Conservation (phyloP, 2,329 filamentous ascomycete species). For the Colletotrichum orchidophilum region DNA sequence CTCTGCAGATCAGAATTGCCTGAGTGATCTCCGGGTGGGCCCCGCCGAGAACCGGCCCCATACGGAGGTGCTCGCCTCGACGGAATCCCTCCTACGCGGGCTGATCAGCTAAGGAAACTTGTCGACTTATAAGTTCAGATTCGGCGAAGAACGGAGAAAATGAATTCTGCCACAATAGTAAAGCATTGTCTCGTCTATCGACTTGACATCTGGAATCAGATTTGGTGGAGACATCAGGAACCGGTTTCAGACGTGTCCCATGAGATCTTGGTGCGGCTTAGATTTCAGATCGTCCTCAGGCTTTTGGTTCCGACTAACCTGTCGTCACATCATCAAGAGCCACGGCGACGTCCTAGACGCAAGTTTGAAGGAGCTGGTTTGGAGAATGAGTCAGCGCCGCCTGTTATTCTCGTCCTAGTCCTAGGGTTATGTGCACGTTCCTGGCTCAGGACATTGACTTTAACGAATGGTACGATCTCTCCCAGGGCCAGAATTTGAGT, state of each 20-base stretch:
- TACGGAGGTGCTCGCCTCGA: neutral
- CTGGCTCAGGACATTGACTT: neutral
- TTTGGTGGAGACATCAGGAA: slow-evolving; percentile 14
- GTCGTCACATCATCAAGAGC: neutral
- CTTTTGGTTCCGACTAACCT: neutral
- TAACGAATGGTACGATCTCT: neutral
- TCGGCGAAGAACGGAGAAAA: neutral
- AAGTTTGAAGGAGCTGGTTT: neutral
- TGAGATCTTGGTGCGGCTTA: neutral
- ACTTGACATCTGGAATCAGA: neutral
- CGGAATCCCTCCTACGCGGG: neutral
- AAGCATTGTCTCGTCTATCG: neutral
- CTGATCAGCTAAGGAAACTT: no score
- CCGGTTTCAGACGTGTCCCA: slow-evolving; percentile 21
- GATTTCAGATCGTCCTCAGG: neutral
- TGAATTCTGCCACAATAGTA: neutral
- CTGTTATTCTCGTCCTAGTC: neutral
- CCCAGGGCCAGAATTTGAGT: neutral
- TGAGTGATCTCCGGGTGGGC: slow-evolving; percentile 9
- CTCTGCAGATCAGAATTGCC: slow-evolving; percentile 18
- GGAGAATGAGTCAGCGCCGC: neutral
- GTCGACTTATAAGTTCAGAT: neutral
- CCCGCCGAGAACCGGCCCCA: slow-evolving; percentile 7
- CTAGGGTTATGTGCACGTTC: neutral
- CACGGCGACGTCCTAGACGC: neutral